phyloP scores from a whole-genome alignment of 2,329 filamentous ascomycete species.

The Clarireedia homoeocarpa region DNA sequence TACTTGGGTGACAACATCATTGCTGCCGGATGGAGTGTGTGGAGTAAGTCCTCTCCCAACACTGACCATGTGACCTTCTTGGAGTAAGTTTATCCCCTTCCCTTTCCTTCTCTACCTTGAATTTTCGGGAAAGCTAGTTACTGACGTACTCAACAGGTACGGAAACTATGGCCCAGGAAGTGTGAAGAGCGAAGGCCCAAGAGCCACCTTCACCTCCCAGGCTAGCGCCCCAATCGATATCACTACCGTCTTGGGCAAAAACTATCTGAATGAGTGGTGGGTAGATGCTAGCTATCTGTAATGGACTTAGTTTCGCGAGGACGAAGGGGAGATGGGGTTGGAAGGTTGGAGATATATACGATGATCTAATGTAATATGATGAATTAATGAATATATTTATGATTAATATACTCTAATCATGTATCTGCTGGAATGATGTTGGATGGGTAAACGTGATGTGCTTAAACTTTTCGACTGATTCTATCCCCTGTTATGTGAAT shows the following conservation, averaged over 20 bases:
- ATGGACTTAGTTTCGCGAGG: too few species aligned
- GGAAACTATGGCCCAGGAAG: conserved; percentile 41
- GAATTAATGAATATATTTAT: too few species aligned
- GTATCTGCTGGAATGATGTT: too few species aligned
- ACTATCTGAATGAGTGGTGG: conserved; percentile 12
- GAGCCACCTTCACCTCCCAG: conserved; percentile 15
- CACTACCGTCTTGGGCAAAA: conserved; percentile 14
- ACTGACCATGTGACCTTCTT: not conserved
- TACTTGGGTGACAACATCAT: conserved; percentile 41
- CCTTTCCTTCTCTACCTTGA: too few species aligned
- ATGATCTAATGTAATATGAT: too few species aligned
- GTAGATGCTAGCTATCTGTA: conserved; percentile 12
- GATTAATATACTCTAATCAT: too few species aligned
- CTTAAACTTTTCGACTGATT: too few species aligned
- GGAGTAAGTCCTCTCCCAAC: conserved; percentile 32
- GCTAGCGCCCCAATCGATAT: conserved; percentile 9
- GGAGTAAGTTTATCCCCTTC: not conserved
- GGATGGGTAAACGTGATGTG: too few species aligned
- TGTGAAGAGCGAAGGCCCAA: conserved; percentile 7
- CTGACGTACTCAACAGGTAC: not conserved
- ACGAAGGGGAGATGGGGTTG: not conserved
- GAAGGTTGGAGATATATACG: not conserved
- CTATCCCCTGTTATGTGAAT: too few species aligned
- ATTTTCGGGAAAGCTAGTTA: not conserved
- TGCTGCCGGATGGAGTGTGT: conserved; percentile 41